phyloP scores from a whole-genome alignment of 2,329 filamentous ascomycete species.

The Arthrobotrys megalospora region DNA sequence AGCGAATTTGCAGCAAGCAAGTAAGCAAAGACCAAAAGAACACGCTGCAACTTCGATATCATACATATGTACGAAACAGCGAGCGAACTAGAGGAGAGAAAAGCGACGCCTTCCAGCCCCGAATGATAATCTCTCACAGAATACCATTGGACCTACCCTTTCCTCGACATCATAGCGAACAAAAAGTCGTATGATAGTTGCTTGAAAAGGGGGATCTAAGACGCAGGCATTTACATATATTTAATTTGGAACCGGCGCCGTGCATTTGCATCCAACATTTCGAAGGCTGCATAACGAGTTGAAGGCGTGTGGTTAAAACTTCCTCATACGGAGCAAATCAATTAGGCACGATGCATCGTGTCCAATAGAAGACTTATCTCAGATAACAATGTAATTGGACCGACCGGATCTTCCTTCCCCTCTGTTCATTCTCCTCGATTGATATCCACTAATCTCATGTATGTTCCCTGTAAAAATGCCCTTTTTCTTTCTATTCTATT shows the following conservation, averaged over 20 bases:
- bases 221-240: neutral
- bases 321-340: slow-evolving; percentile 9
- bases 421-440: slow-evolving; percentile 11
- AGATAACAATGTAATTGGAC: slow-evolving; percentile 29
- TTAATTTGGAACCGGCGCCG: slow-evolving; percentile 29
- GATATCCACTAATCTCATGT: slow-evolving; percentile 15
- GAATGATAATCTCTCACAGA: slow-evolving; percentile 4
- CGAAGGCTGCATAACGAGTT: slow-evolving; percentile 20
- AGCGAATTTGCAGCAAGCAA: slow-evolving; percentile 57
- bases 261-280: slow-evolving; percentile 30
- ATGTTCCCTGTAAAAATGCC: slow-evolving; percentile 10
- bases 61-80: neutral
- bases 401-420: slow-evolving; percentile 9
- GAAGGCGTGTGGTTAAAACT: slow-evolving; percentile 32
- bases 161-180: neutral
- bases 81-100: neutral
- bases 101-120: neutral
- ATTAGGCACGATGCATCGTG: neutral
- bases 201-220: slow-evolving; percentile 16
- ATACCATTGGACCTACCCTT: slow-evolving; percentile 11
- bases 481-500: neutral
- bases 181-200: slow-evolving; percentile 27
- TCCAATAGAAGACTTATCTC: slow-evolving; percentile 27
- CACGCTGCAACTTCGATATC: slow-evolving; percentile 26
- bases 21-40: slow-evolving; percentile 7